Percentiles rank a stretch among this genome's conserved stretches.
Conservation (phyloP, 495 filamentous ascomycete species). For the Terfezia claveryi region DNA sequence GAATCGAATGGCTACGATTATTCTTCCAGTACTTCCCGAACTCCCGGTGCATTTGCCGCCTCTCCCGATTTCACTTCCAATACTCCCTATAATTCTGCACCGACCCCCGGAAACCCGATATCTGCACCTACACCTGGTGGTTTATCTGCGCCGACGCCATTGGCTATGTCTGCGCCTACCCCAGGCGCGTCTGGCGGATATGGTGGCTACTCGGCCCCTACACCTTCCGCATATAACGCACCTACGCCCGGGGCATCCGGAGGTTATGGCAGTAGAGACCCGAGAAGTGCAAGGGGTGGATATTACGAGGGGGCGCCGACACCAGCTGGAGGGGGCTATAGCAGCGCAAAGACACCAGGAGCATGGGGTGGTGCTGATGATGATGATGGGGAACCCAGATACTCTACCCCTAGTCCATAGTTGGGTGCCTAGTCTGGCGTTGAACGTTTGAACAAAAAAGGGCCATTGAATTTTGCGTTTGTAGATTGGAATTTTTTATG, state of each 20-base stretch:
- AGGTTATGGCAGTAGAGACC: constrained; percentile 26
- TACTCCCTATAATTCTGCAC: constrained; percentile 32
- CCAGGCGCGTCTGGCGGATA: constrained; percentile 23
- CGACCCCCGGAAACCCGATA: constrained; percentile 48
- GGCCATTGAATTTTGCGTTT: no score
- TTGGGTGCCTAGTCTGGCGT: not conserved
- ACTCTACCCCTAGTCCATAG: not conserved
- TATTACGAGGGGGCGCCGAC: constrained; percentile 53
- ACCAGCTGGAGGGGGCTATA: constrained; percentile 50
- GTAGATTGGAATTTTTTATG: no score
- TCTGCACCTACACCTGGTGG: constrained; percentile 52
- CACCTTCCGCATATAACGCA: constrained; percentile 19
- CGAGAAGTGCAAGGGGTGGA: constrained; percentile 27
- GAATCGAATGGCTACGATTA: constrained; percentile 17
- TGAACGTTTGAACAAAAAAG: no score
- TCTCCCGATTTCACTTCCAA: constrained; percentile 13
- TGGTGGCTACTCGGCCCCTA: constrained; percentile 22
- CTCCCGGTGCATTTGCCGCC: constrained; percentile 34
- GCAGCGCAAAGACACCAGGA: constrained; percentile 50
- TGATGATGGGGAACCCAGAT: constrained; percentile 21
- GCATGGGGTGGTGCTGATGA: constrained; percentile 36
- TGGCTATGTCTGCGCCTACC: constrained; percentile 42
- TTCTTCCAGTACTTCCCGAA: constrained; percentile 20
- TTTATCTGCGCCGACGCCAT: constrained; percentile 59
- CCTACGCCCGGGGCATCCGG: constrained; percentile 21